These are phyloP conservation scores for Pythium phragmiticola DNA, from an alignment of 352 stramenopile genomes.

Conservation along the genomic window DNA sequence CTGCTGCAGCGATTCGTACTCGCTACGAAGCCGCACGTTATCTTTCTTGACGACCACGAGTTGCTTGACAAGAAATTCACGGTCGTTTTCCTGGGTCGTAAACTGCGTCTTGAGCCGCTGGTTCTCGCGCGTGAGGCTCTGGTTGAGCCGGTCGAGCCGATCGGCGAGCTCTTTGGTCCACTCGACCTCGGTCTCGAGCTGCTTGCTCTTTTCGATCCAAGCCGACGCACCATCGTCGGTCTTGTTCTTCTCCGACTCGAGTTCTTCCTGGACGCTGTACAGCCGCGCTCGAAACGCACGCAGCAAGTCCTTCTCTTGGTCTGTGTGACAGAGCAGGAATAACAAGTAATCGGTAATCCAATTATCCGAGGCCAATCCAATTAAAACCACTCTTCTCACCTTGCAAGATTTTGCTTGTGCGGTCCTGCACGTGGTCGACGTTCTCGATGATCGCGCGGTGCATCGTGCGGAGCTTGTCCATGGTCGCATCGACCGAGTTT, in stretches of 20 bases:
- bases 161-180: constrained; percentile 90
- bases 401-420: constrained; percentile 89
- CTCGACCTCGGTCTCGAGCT: constrained; percentile 88
- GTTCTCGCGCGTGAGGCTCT: constrained; percentile 88
- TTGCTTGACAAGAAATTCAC: constrained; percentile 92
- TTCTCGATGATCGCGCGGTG: constrained; percentile 86
- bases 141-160: constrained; percentile 88
- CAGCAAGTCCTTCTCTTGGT: constrained; percentile 91
- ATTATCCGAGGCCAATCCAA: neutral
- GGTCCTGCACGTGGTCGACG: constrained; percentile 90
- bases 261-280: constrained; percentile 91
- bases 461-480: constrained; percentile 80
- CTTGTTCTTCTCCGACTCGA: constrained; percentile 91
- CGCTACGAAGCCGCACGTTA: constrained; percentile 74
- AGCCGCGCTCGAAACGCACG: constrained; percentile 87
- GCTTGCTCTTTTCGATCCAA: constrained; percentile 91
- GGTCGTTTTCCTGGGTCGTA: constrained; percentile 91
- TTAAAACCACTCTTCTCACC: constrained; percentile 8
- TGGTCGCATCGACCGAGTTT: constrained; percentile 63
- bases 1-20: constrained; percentile 49
- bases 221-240: constrained; percentile 86
- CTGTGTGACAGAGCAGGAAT: constrained; percentile 19
- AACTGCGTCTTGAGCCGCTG: constrained; percentile 89
- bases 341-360: neutral
- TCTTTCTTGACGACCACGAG: constrained; percentile 92